Evolutionary conservation across 805 yeast genomes (phyloP).

Genomic region (Lipomyces japonicus): DNA sequence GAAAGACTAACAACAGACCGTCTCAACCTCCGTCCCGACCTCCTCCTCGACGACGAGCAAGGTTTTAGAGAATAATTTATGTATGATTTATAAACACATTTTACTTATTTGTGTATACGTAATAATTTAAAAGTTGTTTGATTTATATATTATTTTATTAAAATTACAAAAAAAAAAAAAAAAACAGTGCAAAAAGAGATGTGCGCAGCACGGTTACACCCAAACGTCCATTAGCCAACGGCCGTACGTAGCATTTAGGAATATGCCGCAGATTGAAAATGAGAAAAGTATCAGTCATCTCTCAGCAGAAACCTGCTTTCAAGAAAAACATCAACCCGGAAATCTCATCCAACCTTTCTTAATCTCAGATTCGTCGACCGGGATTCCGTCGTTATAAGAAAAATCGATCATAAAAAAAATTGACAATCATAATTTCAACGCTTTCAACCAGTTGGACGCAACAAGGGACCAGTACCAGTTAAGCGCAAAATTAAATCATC

Average conservation of each 20-base stretch:
- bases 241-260: conserved; percentile 98
- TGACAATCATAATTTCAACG: not conserved
- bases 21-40: not conserved
- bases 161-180: too few relatives aligned
- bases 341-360: too few relatives aligned
- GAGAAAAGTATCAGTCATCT: too few relatives aligned
- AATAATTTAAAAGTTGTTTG: not conserved
- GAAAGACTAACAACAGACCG: not conserved
- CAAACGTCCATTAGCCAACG: conserved; percentile 92
- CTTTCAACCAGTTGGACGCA: not conserved
- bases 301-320: too few relatives aligned
- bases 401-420: conserved; percentile 14
- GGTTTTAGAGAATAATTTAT: conserved; percentile 2
- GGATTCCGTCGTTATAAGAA: conserved; percentile 46
- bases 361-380: conserved; percentile 95
- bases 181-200: conserved; percentile 39
- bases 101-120: not conserved
- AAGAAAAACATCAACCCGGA: too few relatives aligned
- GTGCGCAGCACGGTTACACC: conserved; percentile 99
- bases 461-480: not conserved
- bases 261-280: conserved; percentile 84
- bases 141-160: too few relatives aligned
- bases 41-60: conserved; percentile 10
- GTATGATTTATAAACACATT: not conserved
- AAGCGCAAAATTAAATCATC: conserved; percentile 3